Evolutionary conservation across 768 basidiomycete species (phyloP), one percentile per base, ranked within the genome.

Genomic region (Amanita molliuscula): DNA sequence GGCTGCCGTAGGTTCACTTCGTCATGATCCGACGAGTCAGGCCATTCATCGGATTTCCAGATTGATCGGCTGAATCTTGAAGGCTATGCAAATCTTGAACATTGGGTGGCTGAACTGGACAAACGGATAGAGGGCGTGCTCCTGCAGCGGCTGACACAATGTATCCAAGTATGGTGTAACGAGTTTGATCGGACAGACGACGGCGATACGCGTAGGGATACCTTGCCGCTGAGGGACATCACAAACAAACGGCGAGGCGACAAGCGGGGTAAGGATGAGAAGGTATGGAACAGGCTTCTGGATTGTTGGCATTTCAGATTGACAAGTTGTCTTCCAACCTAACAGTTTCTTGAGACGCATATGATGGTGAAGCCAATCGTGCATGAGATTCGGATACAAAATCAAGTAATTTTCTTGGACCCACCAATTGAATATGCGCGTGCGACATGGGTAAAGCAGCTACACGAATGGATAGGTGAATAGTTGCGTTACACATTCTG

Each of bases 321-420:
- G 50, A 50, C 37, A 46, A 41, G 9, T 18, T 31, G 1, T 3
- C 7, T 4, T 4, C 3, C 48, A 38, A 11, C 28, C 13, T 16
- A 50, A 1, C 56, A 90, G 88, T 76, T 78, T 62, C 58, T 83
- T 59, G 88, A 91, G 58, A 78, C 78, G 11, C 76, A 77, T 53
- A 81, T 94, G 76, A 73, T 75, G 1, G 64, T 97, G 55, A 84
- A 88, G 57, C 88, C 92, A 0, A 84, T 96, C 51, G 75, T 95
- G 6, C 94, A 98, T 64, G 95, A 98, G 64, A 88, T 98, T 55
- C 80, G 94, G 67, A 97, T 98, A 76, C 88, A 94, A 61, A 96
- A 99, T 62, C 96, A 99, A 63, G 91, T 97, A 55, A 97, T 99
- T 65, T 98, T 96, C 71, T 74, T 98, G 46, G 95, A 98, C 63